Evolutionary conservation across 345 rosid genomes (phyloP).

Genomic region (Fremontodendron californicum): DNA sequence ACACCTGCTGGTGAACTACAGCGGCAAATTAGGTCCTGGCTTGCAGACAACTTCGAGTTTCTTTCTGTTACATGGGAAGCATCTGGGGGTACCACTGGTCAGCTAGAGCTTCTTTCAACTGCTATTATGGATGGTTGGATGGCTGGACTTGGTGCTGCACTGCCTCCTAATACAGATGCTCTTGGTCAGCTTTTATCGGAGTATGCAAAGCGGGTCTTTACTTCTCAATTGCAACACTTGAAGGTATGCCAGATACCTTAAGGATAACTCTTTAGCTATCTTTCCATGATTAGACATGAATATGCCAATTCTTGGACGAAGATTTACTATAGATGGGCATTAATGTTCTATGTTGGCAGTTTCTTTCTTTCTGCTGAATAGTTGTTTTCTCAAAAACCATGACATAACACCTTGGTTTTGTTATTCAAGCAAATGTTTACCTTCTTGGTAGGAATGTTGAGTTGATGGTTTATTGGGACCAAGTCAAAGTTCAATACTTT

Average conservation of each 20-base stretch:
- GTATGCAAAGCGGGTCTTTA: constrained; percentile 84
- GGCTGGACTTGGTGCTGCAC: constrained; percentile 98
- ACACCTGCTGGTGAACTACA: constrained; percentile 98
- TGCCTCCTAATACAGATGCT: constrained; percentile 93
- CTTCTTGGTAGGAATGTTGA: neutral
- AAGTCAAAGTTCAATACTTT: neutral
- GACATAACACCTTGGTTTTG: neutral
- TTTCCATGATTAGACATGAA: neutral
- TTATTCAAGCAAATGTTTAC: neutral
- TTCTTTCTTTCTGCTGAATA: neutral
- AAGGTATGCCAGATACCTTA: constrained; percentile 48
- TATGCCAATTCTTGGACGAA: neutral
- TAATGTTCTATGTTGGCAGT: neutral
- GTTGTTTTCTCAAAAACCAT: neutral
- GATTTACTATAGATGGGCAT: neutral
- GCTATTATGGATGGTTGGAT: constrained; percentile 99
- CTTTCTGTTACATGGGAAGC: constrained; percentile 81
- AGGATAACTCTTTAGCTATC: neutral
- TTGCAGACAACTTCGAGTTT: constrained; percentile 88
- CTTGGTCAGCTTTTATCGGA: constrained; percentile 95
- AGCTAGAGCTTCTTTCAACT: constrained; percentile 95
- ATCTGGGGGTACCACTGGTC: constrained; percentile 76
- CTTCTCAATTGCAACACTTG: constrained; percentile 94
- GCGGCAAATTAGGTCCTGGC: constrained; percentile 96
- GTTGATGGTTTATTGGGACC: neutral